phyloP scores from a whole-genome alignment of 495 filamentous ascomycete species.

The Penicillium manginii region DNA sequence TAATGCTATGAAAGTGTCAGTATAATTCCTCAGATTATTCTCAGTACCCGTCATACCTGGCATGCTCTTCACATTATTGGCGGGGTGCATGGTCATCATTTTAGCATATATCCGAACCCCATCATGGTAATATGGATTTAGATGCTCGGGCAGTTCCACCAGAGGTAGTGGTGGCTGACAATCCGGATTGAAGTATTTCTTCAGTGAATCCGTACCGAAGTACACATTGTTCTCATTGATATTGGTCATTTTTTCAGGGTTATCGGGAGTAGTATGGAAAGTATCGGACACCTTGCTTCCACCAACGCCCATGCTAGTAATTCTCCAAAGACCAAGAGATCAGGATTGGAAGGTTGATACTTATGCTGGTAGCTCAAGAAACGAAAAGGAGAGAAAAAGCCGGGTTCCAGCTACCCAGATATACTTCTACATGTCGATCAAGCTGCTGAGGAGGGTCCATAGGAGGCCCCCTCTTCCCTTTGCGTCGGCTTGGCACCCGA shows the following conservation, averaged over 20 bases:
- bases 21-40: not conserved
- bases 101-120: constrained; percentile 66
- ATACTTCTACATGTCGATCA: constrained; percentile 10
- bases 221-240: constrained; percentile 57
- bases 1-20: constrained; percentile 42
- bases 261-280: not conserved
- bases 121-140: constrained; percentile 61
- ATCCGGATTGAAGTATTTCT: constrained; percentile 62
- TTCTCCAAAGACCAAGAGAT: not conserved
- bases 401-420: constrained; percentile 1
- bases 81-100: constrained; percentile 64
- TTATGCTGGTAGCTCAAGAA: not conserved
- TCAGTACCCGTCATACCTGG: constrained; percentile 50
- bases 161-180: constrained; percentile 58
- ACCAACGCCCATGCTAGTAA: not conserved
- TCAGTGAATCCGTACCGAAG: constrained; percentile 55
- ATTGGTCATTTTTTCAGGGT: constrained; percentile 35
- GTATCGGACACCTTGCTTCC: constrained; percentile 7
- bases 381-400: not conserved
- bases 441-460: not conserved
- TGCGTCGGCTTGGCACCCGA: constrained; percentile 21
- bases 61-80: constrained; percentile 66
- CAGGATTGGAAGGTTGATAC: not conserved
- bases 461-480: not conserved
- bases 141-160: constrained; percentile 58